phyloP scores from a whole-genome alignment of 2,329 filamentous ascomycete species.

The Xylariaceae sp. region DNA sequence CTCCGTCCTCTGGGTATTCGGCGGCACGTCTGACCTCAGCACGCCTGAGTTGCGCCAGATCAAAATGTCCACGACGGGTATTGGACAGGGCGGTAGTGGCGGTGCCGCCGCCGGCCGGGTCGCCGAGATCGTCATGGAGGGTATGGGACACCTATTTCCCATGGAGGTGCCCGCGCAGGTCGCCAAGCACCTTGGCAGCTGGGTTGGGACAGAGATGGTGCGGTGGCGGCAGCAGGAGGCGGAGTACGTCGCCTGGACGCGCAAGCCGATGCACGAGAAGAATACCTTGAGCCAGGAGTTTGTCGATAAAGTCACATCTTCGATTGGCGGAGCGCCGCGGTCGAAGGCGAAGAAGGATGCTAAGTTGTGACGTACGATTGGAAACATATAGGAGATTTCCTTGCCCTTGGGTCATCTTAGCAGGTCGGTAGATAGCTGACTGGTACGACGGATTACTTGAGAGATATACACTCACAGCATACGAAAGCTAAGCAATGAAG shows the following conservation, averaged over 20 bases:
- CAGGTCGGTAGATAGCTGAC: no score
- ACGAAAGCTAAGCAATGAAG: no score
- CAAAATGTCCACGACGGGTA: constrained; percentile 62
- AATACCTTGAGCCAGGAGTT: constrained; percentile 1
- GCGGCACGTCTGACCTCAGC: constrained; percentile 49
- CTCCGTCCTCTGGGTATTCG: constrained; percentile 66
- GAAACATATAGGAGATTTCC: background rate
- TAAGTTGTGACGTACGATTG: background rate
- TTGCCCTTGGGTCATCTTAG: no score
- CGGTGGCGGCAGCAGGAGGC: constrained; percentile 54
- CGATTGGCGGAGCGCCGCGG: background rate
- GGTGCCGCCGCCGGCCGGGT: constrained; percentile 63
- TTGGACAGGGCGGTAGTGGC: constrained; percentile 63
- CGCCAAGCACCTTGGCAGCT: constrained; percentile 55
- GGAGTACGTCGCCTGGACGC: constrained; percentile 52
- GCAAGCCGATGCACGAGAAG: constrained; percentile 10
- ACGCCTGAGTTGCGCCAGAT: constrained; percentile 46
- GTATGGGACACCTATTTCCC: constrained; percentile 73
- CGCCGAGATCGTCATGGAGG: constrained; percentile 57
- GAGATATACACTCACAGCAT: no score
- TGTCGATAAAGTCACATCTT: no score
- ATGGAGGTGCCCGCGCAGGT: constrained; percentile 71
- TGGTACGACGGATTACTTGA: no score
- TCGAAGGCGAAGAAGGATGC: background rate
- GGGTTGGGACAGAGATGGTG: constrained; percentile 52